Base-by-base conservation (phyloP, 306 rosid species). In the Leucaena leucocephala region DNA sequence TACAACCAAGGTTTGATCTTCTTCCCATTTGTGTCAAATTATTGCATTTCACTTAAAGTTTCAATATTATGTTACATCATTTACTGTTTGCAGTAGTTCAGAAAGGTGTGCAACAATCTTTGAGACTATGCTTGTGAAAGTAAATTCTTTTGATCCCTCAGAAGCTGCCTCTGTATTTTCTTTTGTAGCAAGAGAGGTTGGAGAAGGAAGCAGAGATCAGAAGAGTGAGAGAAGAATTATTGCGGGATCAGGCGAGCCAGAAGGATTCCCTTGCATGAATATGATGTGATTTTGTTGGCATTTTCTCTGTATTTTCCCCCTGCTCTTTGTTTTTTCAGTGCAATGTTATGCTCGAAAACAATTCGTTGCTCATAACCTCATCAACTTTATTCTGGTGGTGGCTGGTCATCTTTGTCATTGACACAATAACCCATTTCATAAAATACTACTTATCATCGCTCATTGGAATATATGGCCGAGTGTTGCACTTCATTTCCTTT, bases 201-300 rank as follows among this genome's bases (percentile, higher is more conserved):
- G 98, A 93, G 85, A 90, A 68, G 85, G 93, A 91, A 85, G 91
- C 88, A 22, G 99, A 93, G 95, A 82, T 96, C 80, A 85, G 86
- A 84, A 91, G 93, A 71, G 96, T 90, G 48, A 88, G 98, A 68
- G 94, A 91, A 78, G 92, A 96, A 71, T 83, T 96, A 9, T 82
- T 93, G 76, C 83, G 35, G 75, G 80, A 86, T 80, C 96, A 87
- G 77, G 93, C 93, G 57, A 83, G 65, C 62, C 89, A 75, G 78
- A 88, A 69, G 74, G 90, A 93, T 62, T 72, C 91, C 71, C 82
- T 84, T 59, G 86, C 90, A 55, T 92, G 84, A 94, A 27, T 54
- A 3, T 69, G 52, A 77, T 78, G 84, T 86, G 39, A 62, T 68
- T 68, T 34, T 78, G 72, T 55, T 72, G 48, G 8, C 74, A 50